Percentiles rank a stretch among this genome's conserved stretches.
Conservation (phyloP, 192 early-diverging fungal genomes). For the Gorgonomyces haynaldii region DNA sequence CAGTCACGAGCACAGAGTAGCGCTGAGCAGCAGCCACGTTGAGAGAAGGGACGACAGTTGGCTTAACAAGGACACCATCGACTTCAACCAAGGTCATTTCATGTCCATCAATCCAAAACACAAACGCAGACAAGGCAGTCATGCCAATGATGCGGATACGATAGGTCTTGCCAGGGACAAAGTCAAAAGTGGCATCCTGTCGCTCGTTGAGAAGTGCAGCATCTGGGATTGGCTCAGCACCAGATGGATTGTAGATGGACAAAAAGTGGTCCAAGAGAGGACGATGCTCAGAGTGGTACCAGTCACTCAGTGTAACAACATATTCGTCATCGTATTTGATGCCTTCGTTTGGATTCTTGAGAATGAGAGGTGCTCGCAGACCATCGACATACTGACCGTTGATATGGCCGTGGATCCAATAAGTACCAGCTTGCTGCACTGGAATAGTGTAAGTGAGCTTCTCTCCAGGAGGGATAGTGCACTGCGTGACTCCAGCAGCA, state of each 20-base stretch:
- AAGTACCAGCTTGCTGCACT: constrained; percentile 58
- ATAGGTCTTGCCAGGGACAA: constrained; percentile 70
- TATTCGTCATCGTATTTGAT: constrained; percentile 61
- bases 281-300: constrained; percentile 57
- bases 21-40: constrained; percentile 64
- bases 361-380: constrained; percentile 56
- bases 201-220: constrained; percentile 55
- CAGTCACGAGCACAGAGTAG: constrained; percentile 66
- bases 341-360: constrained; percentile 43
- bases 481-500: constrained; percentile 57
- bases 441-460: constrained; percentile 61
- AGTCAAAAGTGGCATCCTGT: constrained; percentile 33
- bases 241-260: constrained; percentile 49
- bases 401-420: constrained; percentile 66
- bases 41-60: constrained; percentile 39
- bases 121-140: constrained; percentile 63
- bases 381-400: constrained; percentile 69
- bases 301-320: constrained; percentile 34
- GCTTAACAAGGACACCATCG: constrained; percentile 58
- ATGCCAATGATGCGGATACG: constrained; percentile 75
- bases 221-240: constrained; percentile 56
- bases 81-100: constrained; percentile 67
- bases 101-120: constrained; percentile 71
- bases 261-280: constrained; percentile 44
- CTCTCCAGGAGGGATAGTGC: constrained; percentile 54